These are phyloP conservation scores for Pseudocercospora macadamiae DNA, from an alignment of 2,329 filamentous ascomycete genomes.

Conservation along the genomic window DNA sequence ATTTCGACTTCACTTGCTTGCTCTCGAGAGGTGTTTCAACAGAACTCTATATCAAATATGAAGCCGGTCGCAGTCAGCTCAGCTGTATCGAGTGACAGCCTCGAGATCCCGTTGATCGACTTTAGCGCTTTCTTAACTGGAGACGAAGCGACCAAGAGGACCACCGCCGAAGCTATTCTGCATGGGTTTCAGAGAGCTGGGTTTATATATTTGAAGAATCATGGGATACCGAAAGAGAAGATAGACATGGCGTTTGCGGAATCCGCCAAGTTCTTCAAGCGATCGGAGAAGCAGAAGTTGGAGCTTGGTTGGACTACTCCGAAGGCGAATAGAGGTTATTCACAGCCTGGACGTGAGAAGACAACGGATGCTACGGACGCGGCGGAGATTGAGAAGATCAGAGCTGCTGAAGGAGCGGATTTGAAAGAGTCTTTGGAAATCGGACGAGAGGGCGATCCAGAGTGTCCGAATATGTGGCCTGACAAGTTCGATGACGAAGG, in stretches of 20 bases:
- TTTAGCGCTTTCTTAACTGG: slow-evolving; percentile 71
- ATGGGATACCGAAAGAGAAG: slow-evolving; percentile 64
- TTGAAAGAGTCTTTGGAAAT: slow-evolving; percentile 65
- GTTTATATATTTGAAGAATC: slow-evolving; percentile 85
- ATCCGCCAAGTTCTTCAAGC: slow-evolving; percentile 72
- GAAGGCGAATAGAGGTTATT: slow-evolving; percentile 54
- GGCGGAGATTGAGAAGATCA: slow-evolving; percentile 61
- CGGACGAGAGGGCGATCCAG: slow-evolving; percentile 62
- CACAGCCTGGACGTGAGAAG: slow-evolving; percentile 66
- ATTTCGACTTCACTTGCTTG: slow-evolving; percentile 19
- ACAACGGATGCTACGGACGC: slow-evolving; percentile 61
- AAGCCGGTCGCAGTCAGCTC: slow-evolving; percentile 31
- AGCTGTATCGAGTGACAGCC: slow-evolving; percentile 42
- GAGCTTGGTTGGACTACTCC: slow-evolving; percentile 65
- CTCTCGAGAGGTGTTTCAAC: no score
- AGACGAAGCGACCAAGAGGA: slow-evolving; percentile 47
- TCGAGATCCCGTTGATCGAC: slow-evolving; percentile 62
- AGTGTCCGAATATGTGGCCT: slow-evolving; percentile 79
- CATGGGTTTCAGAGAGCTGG: slow-evolving; percentile 81
- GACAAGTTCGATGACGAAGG: slow-evolving; percentile 60
- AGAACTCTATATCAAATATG: slow-evolving; percentile 17
- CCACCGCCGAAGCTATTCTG: slow-evolving; percentile 70
- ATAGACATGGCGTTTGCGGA: slow-evolving; percentile 32
- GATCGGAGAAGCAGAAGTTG: slow-evolving; percentile 65
- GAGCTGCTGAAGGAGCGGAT: slow-evolving; percentile 52